Percentiles rank a stretch among this genome's conserved stretches.
phyloP scores from a whole-genome alignment of 495 filamentous ascomycete genomes.

The Talaromyces thailandensis region DNA sequence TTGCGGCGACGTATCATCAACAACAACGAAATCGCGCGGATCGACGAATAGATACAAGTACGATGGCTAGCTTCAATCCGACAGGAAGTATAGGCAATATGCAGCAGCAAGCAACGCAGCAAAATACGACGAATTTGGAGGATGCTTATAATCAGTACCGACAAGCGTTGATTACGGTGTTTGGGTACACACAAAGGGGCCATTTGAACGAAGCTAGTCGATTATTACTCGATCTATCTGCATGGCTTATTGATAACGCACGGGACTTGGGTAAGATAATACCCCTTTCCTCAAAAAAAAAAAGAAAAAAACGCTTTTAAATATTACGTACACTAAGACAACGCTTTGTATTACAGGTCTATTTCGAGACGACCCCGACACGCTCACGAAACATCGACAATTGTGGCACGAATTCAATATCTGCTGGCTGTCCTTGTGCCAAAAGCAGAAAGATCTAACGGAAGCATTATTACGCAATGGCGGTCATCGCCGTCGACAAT shows the following conservation, averaged over 20 bases:
- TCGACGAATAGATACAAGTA: conserved; percentile 43
- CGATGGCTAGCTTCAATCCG: conserved; percentile 45
- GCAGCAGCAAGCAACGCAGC: conserved; percentile 22
- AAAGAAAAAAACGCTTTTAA: no score
- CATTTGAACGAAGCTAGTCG: conserved; percentile 62
- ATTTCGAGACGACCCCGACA: conserved; percentile 62
- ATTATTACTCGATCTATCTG: conserved; percentile 68
- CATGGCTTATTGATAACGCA: conserved; percentile 77
- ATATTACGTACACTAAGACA: conserved; percentile 12
- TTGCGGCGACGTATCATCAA: conserved; percentile 14
- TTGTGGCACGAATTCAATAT: conserved; percentile 94
- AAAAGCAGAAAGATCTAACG: conserved; percentile 76
- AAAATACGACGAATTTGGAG: conserved; percentile 33
- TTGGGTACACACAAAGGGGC: conserved; percentile 66
- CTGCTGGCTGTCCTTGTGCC: conserved; percentile 82
- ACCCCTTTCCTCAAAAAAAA: no score
- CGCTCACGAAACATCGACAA: conserved; percentile 62
- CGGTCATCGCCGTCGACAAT: conserved; percentile 14
- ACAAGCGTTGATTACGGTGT: conserved; percentile 59
- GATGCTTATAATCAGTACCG: conserved; percentile 72
- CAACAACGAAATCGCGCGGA: conserved; percentile 14
- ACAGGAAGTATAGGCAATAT: conserved; percentile 25
- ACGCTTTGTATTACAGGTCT: conserved; percentile 39
- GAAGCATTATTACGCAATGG: conserved; percentile 48
- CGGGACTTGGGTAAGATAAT: conserved; percentile 68